Percentiles rank a stretch among this genome's conserved stretches.
phyloP scores from a whole-genome alignment of 2,329 filamentous ascomycete species.

The Xylaria sp. region DNA sequence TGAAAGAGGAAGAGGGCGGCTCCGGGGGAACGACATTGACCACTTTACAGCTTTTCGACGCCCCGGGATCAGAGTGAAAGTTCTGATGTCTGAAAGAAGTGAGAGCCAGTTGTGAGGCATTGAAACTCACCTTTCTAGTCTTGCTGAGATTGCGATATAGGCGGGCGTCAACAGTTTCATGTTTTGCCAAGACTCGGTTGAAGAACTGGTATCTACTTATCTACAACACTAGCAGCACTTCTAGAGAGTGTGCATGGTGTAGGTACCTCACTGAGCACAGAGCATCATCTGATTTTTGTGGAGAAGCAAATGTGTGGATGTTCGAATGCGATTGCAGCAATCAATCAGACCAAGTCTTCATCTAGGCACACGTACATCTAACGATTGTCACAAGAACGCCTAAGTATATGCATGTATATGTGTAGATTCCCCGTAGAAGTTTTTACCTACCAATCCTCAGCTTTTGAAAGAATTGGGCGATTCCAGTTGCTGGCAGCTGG shows the following conservation, averaged over 20 bases:
- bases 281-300: conserved; percentile 14
- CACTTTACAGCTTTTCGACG: background rate
- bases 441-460: background rate
- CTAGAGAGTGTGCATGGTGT: background rate
- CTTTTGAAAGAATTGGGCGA: background rate
- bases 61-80: background rate
- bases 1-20: background rate
- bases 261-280: background rate
- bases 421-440: background rate
- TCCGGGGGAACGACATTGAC: background rate
- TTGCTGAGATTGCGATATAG: conserved; percentile 9
- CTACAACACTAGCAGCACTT: background rate
- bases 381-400: background rate
- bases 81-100: no score
- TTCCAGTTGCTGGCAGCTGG: conserved; percentile 21
- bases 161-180: conserved; percentile 11
- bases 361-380: background rate
- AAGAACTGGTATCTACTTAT: conserved; percentile 10
- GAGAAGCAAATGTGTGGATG: conserved; percentile 5
- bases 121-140: conserved; percentile 1
- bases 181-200: conserved; percentile 15
- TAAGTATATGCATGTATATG: background rate
- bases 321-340: background rate
- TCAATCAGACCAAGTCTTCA: background rate
- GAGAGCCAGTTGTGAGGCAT: background rate